These are phyloP conservation scores for Bipolaris cookei DNA, from an alignment of 2,329 filamentous ascomycete species.

Conservation along the genomic window DNA sequence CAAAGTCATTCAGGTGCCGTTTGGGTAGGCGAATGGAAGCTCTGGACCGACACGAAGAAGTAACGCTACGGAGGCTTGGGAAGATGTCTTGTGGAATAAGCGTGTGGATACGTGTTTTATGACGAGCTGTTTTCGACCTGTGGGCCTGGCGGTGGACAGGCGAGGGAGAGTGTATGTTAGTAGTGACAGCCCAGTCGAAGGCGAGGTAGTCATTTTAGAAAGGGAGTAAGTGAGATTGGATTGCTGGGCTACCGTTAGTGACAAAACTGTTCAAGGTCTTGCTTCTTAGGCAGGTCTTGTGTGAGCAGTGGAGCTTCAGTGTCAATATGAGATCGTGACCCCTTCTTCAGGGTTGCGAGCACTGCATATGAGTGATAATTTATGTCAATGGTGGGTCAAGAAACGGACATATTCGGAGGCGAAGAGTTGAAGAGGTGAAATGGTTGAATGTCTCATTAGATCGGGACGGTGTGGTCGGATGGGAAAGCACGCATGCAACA, in stretches of 20 bases:
- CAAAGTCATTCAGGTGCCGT: slow-evolving; percentile 36
- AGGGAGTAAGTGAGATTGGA: slow-evolving; percentile 13
- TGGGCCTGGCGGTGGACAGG: slow-evolving; percentile 33
- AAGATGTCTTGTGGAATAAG: slow-evolving; percentile 34
- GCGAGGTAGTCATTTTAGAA: slow-evolving; percentile 37
- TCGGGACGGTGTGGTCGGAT: background rate
- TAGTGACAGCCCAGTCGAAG: slow-evolving; percentile 38
- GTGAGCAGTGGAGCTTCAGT: too few species aligned
- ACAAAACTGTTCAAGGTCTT: too few species aligned
- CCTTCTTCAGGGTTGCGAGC: too few species aligned
- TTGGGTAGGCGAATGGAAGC: slow-evolving; percentile 14
- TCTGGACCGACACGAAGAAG: slow-evolving; percentile 19
- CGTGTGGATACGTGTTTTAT: slow-evolving; percentile 34
- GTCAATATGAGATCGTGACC: too few species aligned
- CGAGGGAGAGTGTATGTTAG: slow-evolving; percentile 39
- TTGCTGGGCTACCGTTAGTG: too few species aligned
- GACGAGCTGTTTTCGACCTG: slow-evolving; percentile 40
- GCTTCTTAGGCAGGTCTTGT: too few species aligned
- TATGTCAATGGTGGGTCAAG: too few species aligned
- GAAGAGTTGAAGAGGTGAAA: background rate
- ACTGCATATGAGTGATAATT: too few species aligned
- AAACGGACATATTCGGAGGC: too few species aligned
- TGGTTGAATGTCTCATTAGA: background rate
- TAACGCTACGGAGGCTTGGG: slow-evolving; percentile 25
- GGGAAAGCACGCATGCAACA: background rate